Conservation (phyloP, 2,329 filamentous ascomycete species). For the Aplosporella prunicola region DNA sequence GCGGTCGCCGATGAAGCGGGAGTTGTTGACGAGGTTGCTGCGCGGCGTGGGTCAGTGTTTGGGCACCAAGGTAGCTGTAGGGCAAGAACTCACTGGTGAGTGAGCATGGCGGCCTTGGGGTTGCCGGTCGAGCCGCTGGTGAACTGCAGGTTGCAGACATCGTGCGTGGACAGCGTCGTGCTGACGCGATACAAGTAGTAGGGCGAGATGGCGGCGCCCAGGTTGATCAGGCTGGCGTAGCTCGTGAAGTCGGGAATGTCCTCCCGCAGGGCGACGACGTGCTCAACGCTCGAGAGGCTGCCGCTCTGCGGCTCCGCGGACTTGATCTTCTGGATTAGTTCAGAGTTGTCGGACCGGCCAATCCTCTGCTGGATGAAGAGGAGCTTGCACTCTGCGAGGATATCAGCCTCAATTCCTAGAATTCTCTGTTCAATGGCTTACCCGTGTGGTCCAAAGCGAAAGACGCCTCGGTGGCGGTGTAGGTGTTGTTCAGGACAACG, state of each 20-base stretch:
- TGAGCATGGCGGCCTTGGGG: constrained; percentile 31
- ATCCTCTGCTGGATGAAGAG: constrained; percentile 65
- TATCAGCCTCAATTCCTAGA: constrained; percentile 5
- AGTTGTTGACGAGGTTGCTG: constrained; percentile 32
- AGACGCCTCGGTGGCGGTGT: constrained; percentile 62
- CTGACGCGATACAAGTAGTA: background rate
- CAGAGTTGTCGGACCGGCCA: constrained; percentile 53
- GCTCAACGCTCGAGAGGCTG: constrained; percentile 18
- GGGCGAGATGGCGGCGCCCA: constrained; percentile 20
- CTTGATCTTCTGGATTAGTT: constrained; percentile 40
- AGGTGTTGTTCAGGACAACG: constrained; percentile 75
- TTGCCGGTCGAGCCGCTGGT: constrained; percentile 30
- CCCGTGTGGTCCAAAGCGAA: constrained; percentile 63
- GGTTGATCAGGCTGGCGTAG: constrained; percentile 48
- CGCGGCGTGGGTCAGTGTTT: background rate
- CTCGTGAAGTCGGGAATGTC: constrained; percentile 41
- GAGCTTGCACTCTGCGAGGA: constrained; percentile 52
- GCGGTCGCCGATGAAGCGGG: constrained; percentile 50
- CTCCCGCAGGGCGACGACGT: constrained; percentile 24
- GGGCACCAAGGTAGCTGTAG: background rate
- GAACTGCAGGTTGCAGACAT: constrained; percentile 30
- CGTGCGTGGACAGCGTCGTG: constrained; percentile 10
- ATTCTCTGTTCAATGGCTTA: constrained; percentile 27
- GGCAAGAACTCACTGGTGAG: constrained; percentile 25
- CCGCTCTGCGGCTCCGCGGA: constrained; percentile 14